A percentile compares a stretch with the other conserved stretches of the same genome.
Evolutionary conservation across 495 filamentous ascomycete genomes (phyloP).

Genomic region (Talaromyces liani): DNA sequence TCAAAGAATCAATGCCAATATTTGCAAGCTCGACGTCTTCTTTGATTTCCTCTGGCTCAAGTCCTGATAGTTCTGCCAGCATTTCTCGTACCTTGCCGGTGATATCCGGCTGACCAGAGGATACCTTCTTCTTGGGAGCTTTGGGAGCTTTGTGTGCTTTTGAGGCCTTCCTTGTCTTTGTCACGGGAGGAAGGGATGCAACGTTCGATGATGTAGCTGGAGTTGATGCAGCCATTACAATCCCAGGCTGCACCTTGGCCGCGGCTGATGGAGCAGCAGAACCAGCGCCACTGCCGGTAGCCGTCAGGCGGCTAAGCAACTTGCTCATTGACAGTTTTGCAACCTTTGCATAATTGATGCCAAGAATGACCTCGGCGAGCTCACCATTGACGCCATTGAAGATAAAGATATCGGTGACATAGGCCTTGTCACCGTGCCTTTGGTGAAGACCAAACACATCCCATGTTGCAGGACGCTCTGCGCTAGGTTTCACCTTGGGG

Average conservation of each 20-base stretch:
- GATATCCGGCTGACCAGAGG: not conserved
- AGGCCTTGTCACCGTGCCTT: slow-evolving; percentile 25
- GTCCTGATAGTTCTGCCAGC: slow-evolving; percentile 25
- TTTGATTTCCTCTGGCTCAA: slow-evolving; percentile 25
- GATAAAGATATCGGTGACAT: slow-evolving; percentile 42
- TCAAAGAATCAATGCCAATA: slow-evolving; percentile 48
- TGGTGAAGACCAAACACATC: slow-evolving; percentile 37
- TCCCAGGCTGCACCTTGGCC: not conserved
- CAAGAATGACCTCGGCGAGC: slow-evolving; percentile 41
- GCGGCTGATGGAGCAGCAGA: not conserved
- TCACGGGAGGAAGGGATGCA: not conserved
- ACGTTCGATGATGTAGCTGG: not conserved
- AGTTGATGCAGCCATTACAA: not conserved
- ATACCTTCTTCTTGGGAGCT: not conserved
- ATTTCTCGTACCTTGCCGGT: slow-evolving; percentile 16
- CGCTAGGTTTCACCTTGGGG: slow-evolving; percentile 19
- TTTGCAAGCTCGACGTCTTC: slow-evolving; percentile 31
- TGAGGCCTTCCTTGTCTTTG: not conserved
- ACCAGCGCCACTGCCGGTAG: slow-evolving; percentile 3
- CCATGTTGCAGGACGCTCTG: slow-evolving; percentile 24
- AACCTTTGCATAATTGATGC: slow-evolving; percentile 37
- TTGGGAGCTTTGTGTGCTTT: not conserved
- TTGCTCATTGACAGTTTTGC: slow-evolving; percentile 35
- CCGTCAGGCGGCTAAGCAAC: slow-evolving; percentile 15
- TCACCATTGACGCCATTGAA: slow-evolving; percentile 34